phyloP scores from a whole-genome alignment of 257 asterid genomes.

The Rehmannia glutinosa region DNA sequence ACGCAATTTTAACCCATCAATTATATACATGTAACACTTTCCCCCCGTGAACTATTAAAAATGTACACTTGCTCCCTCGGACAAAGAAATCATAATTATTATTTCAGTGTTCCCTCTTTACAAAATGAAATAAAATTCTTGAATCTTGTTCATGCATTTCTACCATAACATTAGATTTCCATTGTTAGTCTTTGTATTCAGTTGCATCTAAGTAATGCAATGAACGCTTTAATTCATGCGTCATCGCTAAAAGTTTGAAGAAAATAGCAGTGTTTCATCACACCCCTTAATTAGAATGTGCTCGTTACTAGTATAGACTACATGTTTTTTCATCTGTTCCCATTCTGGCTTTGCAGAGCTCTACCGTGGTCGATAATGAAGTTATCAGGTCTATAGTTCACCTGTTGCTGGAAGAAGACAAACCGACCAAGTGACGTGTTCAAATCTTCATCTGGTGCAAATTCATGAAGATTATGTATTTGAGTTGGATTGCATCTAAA shows the following conservation, averaged over 20 bases:
- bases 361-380: constrained; percentile 49
- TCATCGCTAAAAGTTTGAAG: not conserved
- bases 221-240: not conserved
- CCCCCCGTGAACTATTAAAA: not conserved
- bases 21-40: not conserved
- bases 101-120: too few relatives aligned
- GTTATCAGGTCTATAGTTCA: constrained; percentile 80
- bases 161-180: not conserved
- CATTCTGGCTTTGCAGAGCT: constrained; percentile 31
- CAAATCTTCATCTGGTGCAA: not conserved
- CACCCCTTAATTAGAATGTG: too few relatives aligned
- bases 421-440: constrained; percentile 31
- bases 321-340: too few relatives aligned
- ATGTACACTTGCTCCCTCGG: not conserved
- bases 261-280: not conserved
- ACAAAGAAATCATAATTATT: not conserved
- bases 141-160: not conserved
- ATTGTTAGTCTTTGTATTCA: not conserved
- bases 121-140: too few relatives aligned
- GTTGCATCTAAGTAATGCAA: not conserved
- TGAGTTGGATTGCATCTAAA: not conserved
- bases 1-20: too few relatives aligned
- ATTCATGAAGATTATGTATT: not conserved
- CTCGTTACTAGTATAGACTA: too few relatives aligned
- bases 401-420: constrained; percentile 84